A percentile compares a stretch with the other conserved stretches of the same genome.
Evolutionary conservation across 1,139 yeast genomes (phyloP).

Genomic region (Diutina catenulata): DNA sequence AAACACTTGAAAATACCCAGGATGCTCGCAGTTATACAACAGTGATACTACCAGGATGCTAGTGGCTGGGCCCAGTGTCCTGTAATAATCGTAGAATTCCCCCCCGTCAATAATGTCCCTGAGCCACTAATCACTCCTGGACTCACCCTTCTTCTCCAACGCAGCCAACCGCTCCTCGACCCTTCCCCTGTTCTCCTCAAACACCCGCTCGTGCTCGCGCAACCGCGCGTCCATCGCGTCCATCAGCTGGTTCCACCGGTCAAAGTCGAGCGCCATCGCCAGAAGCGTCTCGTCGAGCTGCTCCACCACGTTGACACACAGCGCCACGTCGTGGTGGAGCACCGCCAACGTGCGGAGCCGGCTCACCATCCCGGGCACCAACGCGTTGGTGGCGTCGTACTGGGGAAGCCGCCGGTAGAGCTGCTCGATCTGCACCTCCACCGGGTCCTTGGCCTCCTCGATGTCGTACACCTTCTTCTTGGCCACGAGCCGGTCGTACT

Average conservation of each 20-base stretch:
- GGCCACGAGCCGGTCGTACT: conserved; percentile 11
- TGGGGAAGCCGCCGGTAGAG: conserved; percentile 25
- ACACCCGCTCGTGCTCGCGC: conserved; percentile 6
- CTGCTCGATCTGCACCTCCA: conserved; percentile 22
- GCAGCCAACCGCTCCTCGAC: conserved; percentile 7
- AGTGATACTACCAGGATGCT: too few relatives aligned
- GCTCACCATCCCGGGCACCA: conserved; percentile 28
- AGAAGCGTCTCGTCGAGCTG: conserved; percentile 24
- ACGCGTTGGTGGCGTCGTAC: conserved; percentile 20
- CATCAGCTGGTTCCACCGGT: conserved; percentile 29
- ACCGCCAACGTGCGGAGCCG: conserved; percentile 33
- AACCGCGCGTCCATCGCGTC: conserved; percentile 17
- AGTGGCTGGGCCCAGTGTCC: too few relatives aligned
- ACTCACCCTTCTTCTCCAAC: not conserved
- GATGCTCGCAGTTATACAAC: too few relatives aligned
- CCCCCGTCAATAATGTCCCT: too few relatives aligned
- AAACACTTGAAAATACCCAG: too few relatives aligned
- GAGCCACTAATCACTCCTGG: too few relatives aligned
- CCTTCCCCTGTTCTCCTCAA: conserved; percentile 6
- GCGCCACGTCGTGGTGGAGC: conserved; percentile 30
- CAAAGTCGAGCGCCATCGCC: conserved; percentile 25
- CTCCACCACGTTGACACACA: conserved; percentile 16
- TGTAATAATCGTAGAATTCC: too few relatives aligned
- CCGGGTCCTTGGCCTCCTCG: conserved; percentile 5
- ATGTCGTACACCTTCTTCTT: conserved; percentile 8